These are phyloP conservation scores for Backusella mclennaniae DNA, from an alignment of 192 early-diverging fungal genomes.

Conservation along the genomic window DNA sequence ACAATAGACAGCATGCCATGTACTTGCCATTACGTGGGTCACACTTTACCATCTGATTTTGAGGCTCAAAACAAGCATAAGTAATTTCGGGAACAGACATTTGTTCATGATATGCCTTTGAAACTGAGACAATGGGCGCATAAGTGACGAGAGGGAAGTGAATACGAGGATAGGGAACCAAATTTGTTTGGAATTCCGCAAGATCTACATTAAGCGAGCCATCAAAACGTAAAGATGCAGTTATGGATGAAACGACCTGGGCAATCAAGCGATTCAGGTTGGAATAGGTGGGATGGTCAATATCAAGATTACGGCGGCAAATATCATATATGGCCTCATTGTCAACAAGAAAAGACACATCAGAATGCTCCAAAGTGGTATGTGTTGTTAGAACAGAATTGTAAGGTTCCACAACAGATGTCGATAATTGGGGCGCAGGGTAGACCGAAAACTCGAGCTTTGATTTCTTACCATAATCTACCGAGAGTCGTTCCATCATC, in stretches of 20 bases:
- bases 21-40: slow-evolving; percentile 97
- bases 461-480: slow-evolving; percentile 45
- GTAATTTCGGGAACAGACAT: slow-evolving; percentile 95
- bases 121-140: slow-evolving; percentile 89
- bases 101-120: slow-evolving; percentile 97
- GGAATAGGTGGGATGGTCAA: slow-evolving; percentile 94
- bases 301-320: slow-evolving; percentile 96
- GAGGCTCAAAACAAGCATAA: slow-evolving; percentile 93
- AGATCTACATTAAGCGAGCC: slow-evolving; percentile 98
- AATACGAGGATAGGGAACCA: slow-evolving; percentile 99
- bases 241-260: slow-evolving; percentile 99
- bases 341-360: slow-evolving; percentile 99
- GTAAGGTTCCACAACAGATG: slow-evolving; percentile 96
- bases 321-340: slow-evolving; percentile 99
- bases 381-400: slow-evolving; percentile 99
- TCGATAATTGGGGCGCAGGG: slow-evolving; percentile 98
- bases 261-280: slow-evolving; percentile 98
- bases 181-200: slow-evolving; percentile 99
- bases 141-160: slow-evolving; percentile 98
- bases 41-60: slow-evolving; percentile 99
- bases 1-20: slow-evolving; percentile 98
- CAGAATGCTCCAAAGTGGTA: slow-evolving; percentile 97
- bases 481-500: slow-evolving; percentile 41
- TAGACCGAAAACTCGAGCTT: slow-evolving; percentile 87
- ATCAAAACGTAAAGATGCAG: slow-evolving; percentile 96